A percentile compares a stretch with the other conserved stretches of the same genome.
These are phyloP conservation scores for Spiraea crenata DNA, from an alignment of 331 rosid species.

Conservation along the genomic window DNA sequence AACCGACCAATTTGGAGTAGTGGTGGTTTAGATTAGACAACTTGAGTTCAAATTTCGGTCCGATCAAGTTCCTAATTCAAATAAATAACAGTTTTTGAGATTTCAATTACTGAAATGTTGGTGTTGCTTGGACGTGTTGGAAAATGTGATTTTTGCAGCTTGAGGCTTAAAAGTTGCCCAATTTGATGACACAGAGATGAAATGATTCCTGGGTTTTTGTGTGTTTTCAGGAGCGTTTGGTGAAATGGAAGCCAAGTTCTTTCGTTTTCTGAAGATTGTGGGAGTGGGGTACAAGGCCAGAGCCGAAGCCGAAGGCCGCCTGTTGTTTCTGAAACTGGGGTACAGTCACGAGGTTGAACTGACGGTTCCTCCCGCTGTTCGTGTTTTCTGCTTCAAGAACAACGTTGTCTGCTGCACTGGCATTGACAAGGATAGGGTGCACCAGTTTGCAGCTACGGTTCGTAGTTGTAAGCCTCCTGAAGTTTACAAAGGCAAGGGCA, in stretches of 20 bases:
- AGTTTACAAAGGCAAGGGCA: slow-evolving; percentile 93
- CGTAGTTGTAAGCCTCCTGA: slow-evolving; percentile 87
- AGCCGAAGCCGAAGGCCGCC: slow-evolving; percentile 74
- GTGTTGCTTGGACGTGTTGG: too few relatives aligned
- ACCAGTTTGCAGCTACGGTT: slow-evolving; percentile 80
- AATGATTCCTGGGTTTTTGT: not conserved
- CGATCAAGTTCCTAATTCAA: too few relatives aligned
- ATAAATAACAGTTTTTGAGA: too few relatives aligned
- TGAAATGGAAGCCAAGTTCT: slow-evolving; percentile 73
- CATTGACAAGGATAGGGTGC: slow-evolving; percentile 77
- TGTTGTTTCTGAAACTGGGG: slow-evolving; percentile 73
- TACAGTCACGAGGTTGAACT: slow-evolving; percentile 90
- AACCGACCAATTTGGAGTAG: too few relatives aligned
- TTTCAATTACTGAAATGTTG: too few relatives aligned
- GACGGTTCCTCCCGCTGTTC: slow-evolving; percentile 78
- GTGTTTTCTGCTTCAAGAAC: slow-evolving; percentile 89
- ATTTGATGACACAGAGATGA: too few relatives aligned
- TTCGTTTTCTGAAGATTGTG: slow-evolving; percentile 80
- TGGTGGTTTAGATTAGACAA: too few relatives aligned
- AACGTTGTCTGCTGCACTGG: slow-evolving; percentile 90
- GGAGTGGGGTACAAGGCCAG: slow-evolving; percentile 97
- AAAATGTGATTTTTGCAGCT: too few relatives aligned
- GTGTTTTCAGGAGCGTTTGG: slow-evolving; percentile 3
- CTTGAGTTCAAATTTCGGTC: too few relatives aligned
- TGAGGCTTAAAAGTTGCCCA: too few relatives aligned